Conservation (phyloP, 768 basidiomycete genomes). For the Bullera alba region DNA sequence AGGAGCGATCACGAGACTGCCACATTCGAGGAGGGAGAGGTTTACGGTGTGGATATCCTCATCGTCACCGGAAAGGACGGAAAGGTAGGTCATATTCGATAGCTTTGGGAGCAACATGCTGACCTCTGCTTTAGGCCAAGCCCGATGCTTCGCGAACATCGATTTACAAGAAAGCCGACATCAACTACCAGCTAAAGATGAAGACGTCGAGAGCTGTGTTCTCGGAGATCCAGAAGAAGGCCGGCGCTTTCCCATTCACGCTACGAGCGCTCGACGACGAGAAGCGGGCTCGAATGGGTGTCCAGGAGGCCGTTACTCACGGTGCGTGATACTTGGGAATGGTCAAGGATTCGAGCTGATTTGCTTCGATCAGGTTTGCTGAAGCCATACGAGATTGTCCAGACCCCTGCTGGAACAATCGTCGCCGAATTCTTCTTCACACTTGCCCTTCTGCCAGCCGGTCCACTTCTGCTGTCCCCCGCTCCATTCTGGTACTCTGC, state of each 20-base stretch:
- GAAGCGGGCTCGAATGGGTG: conserved; percentile 87
- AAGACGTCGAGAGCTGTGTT: conserved; percentile 95
- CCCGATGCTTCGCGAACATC: conserved; percentile 82
- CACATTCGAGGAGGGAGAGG: conserved; percentile 85
- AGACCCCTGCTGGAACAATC: conserved; percentile 71
- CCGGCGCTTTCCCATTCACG: conserved; percentile 96
- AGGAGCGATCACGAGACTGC: conserved; percentile 76
- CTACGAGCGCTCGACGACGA: conserved; percentile 90
- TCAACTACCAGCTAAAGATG: conserved; percentile 93
- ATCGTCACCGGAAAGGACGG: conserved; percentile 68
- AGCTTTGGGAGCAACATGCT: neutral
- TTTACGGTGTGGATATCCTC: conserved; percentile 83
- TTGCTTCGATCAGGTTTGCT: conserved; percentile 54
- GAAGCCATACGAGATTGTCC: conserved; percentile 92
- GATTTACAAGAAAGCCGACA: conserved; percentile 77
- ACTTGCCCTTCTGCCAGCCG: conserved; percentile 81
- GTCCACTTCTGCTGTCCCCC: conserved; percentile 78
- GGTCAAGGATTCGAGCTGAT: conserved; percentile 1
- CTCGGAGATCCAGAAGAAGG: conserved; percentile 95
- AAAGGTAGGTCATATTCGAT: conserved; percentile 53
- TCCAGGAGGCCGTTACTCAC: conserved; percentile 93
- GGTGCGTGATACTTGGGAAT: conserved; percentile 39
- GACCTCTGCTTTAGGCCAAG: conserved; percentile 60
- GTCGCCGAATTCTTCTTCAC: conserved; percentile 98
- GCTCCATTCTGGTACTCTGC: conserved; percentile 89